These are phyloP conservation scores for Closterium sp. DNA, from an alignment of 139 green algal genomes.

Conservation along the genomic window DNA sequence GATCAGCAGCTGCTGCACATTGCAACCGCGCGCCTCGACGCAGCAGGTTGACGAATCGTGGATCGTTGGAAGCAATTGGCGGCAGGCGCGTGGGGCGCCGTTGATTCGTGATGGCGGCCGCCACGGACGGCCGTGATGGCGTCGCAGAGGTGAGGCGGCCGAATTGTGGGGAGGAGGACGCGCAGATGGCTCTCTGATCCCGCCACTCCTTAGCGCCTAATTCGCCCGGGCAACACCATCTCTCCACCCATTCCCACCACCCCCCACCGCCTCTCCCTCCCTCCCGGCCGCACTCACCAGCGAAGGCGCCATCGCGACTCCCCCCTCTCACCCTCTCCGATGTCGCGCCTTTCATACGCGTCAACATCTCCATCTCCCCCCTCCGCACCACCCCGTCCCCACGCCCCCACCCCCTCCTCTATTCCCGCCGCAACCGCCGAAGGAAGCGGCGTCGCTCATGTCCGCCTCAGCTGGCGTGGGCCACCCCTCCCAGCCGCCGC, in stretches of 20 bases:
- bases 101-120: background rate
- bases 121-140: background rate
- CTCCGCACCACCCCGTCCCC: background rate
- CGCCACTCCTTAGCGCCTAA: too few species aligned
- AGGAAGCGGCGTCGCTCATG: background rate
- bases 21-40: too few species aligned
- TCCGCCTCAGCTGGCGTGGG: background rate
- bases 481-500: background rate
- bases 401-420: background rate
- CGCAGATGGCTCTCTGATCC: background rate
- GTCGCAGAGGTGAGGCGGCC: background rate
- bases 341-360: too few species aligned
- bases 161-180: background rate
- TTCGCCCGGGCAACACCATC: too few species aligned
- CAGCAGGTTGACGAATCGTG: too few species aligned
- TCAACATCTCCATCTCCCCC: background rate
- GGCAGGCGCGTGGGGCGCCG: background rate
- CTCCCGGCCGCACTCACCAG: too few species aligned
- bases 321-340: too few species aligned
- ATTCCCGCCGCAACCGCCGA: background rate
- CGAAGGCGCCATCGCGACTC: too few species aligned
- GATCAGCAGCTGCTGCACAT: too few species aligned
- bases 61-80: background rate
- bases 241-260: background rate
- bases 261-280: background rate